Conservation (phyloP, 2,329 filamentous ascomycete genomes). For the Fusarium duplospermum region DNA sequence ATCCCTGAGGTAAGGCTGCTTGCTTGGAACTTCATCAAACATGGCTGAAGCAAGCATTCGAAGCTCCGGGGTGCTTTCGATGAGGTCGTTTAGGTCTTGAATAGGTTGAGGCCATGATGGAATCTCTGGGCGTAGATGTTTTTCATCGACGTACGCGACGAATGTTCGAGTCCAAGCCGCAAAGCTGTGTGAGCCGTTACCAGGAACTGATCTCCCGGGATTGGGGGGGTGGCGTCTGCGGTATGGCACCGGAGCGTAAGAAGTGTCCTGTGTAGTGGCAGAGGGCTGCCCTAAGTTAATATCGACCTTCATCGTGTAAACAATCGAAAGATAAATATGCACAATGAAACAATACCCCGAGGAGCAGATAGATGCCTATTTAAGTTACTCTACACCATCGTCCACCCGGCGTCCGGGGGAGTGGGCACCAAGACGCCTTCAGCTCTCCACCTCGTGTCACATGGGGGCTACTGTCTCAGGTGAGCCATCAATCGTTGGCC, state of each 20-base stretch:
- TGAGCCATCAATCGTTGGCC: background rate
- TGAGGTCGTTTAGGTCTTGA: conserved; percentile 3
- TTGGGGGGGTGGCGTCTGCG: background rate
- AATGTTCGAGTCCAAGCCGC: background rate
- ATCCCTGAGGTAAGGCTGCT: conserved; percentile 32
- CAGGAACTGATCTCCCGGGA: background rate
- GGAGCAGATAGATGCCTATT: background rate
- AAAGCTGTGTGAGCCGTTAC: background rate
- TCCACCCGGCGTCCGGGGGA: background rate
- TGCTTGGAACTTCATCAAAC: conserved; percentile 36
- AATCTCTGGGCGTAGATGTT: background rate
- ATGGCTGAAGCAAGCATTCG: conserved; percentile 37
- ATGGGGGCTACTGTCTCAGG: background rate
- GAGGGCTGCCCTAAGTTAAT: background rate
- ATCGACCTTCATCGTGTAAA: background rate
- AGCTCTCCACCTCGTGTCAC: background rate
- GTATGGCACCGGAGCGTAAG: background rate
- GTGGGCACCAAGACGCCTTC: background rate
- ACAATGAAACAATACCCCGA: background rate
- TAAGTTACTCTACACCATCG: background rate
- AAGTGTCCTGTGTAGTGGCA: background rate
- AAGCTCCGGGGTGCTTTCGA: conserved; percentile 30
- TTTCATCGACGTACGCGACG: background rate
- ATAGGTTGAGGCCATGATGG: background rate
- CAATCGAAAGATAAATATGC: background rate